These are phyloP conservation scores for Ogataea dorogensis DNA, from an alignment of 805 yeast species.

Conservation along the genomic window DNA sequence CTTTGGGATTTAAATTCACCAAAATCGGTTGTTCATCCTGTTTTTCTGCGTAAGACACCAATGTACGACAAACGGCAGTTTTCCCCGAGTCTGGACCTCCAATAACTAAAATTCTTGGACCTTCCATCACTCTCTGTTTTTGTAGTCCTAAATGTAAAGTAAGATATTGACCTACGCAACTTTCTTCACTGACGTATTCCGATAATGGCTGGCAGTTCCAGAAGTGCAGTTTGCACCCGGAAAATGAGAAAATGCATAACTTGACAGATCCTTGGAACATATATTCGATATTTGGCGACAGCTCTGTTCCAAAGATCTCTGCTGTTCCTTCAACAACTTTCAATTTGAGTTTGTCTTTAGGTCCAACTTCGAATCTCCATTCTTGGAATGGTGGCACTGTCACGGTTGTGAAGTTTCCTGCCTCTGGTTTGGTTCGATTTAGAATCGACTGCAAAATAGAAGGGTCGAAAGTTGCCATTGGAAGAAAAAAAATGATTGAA, in stretches of 20 bases:
- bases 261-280: constrained; percentile 51
- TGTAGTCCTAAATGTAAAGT: constrained; percentile 79
- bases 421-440: constrained; percentile 15
- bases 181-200: constrained; percentile 71
- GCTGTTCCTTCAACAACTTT: constrained; percentile 66
- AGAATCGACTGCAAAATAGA: constrained; percentile 25
- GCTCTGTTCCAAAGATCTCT: constrained; percentile 91
- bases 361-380: constrained; percentile 73
- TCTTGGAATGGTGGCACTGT: constrained; percentile 44
- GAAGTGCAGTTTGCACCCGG: constrained; percentile 64
- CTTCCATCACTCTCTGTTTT: constrained; percentile 37
- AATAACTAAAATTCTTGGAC: constrained; percentile 63
- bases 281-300: constrained; percentile 68
- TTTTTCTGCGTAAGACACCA: constrained; percentile 75
- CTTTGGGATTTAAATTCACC: constrained; percentile 76
- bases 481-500: constrained; percentile 1
- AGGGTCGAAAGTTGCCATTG: constrained; percentile 19
- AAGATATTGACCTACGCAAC: constrained; percentile 59
- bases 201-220: constrained; percentile 41
- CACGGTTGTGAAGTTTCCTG: constrained; percentile 11
- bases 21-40: constrained; percentile 64
- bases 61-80: constrained; percentile 64
- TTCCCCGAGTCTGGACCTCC: constrained; percentile 81
- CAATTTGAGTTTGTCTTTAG: constrained; percentile 45
- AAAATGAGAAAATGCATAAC: constrained; percentile 55